Percentiles rank a stretch among this genome's conserved stretches.
phyloP scores from a whole-genome alignment of 768 basidiomycete species.

The Omphalotus guepiniiformis region DNA sequence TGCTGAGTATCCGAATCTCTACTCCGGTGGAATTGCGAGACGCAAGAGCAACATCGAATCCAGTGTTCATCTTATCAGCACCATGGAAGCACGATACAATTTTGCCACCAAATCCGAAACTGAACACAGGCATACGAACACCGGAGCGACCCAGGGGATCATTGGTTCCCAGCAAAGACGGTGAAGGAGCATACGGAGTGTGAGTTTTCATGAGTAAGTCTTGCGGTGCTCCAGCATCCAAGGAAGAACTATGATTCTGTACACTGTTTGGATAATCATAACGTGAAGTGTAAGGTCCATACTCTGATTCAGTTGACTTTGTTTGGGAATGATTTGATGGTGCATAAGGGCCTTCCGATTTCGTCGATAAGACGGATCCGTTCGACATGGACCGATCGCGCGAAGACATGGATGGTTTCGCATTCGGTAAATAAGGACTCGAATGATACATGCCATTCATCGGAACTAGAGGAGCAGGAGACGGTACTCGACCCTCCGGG shows the following conservation, averaged over 20 bases:
- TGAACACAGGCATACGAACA: constrained; percentile 72
- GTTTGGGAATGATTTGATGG: constrained; percentile 21
- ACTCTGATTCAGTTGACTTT: constrained; percentile 23
- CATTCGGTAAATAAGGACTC: constrained; percentile 10
- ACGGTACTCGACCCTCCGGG: neutral
- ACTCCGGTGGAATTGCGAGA: constrained; percentile 67
- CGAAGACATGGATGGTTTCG: constrained; percentile 5
- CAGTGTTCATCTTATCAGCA: constrained; percentile 57
- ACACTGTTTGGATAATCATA: constrained; percentile 22
- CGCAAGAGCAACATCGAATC: constrained; percentile 74
- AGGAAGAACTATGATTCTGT: constrained; percentile 12
- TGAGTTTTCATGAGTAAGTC: constrained; percentile 38
- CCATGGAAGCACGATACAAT: constrained; percentile 86
- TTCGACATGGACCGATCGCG: constrained; percentile 43
- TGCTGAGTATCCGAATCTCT: constrained; percentile 61
- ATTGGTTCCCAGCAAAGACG: constrained; percentile 76
- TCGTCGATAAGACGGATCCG: constrained; percentile 34
- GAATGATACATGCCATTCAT: neutral
- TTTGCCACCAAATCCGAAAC: constrained; percentile 93
- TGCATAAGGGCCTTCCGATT: constrained; percentile 34
- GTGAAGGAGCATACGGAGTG: constrained; percentile 76
- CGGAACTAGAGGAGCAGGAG: neutral
- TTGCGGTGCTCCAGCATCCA: constrained; percentile 19
- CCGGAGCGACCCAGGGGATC: constrained; percentile 76
- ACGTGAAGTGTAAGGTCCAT: constrained; percentile 22